Evolutionary conservation across 345 rosid genomes (phyloP).

Genomic region (Kandelia obovata): DNA sequence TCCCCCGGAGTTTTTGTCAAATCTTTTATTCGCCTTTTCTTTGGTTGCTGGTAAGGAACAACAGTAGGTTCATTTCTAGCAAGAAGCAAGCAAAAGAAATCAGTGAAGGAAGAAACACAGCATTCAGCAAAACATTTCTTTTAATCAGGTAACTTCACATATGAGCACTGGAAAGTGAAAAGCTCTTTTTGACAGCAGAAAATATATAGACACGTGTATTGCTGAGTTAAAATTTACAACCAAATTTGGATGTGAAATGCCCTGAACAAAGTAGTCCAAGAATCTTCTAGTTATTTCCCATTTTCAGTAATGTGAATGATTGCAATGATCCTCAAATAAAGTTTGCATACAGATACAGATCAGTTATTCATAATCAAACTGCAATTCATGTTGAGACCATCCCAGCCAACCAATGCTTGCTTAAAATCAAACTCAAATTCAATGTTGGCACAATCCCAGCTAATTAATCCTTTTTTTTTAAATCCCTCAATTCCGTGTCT

Average conservation of each 20-base stretch:
- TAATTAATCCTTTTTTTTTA: too few relatives aligned
- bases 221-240: too few relatives aligned
- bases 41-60: constrained; percentile 54
- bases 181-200: neutral
- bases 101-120: constrained; percentile 9
- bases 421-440: too few relatives aligned
- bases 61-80: constrained; percentile 55
- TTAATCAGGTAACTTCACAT: neutral
- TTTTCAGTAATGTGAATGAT: too few relatives aligned
- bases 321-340: too few relatives aligned
- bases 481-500: too few relatives aligned
- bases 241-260: neutral
- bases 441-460: too few relatives aligned
- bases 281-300: too few relatives aligned
- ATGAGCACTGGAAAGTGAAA: neutral
- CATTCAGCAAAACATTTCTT: neutral
- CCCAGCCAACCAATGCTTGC: too few relatives aligned
- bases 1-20: constrained; percentile 43
- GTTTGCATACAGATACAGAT: too few relatives aligned
- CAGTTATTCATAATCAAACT: too few relatives aligned
- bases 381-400: too few relatives aligned
- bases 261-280: neutral
- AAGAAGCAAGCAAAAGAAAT: constrained; percentile 19
- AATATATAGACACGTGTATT: neutral
- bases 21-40: constrained; percentile 84